phyloP scores from a whole-genome alignment of 176 grass and related monocot species.

The Eragrostis nindensis region DNA sequence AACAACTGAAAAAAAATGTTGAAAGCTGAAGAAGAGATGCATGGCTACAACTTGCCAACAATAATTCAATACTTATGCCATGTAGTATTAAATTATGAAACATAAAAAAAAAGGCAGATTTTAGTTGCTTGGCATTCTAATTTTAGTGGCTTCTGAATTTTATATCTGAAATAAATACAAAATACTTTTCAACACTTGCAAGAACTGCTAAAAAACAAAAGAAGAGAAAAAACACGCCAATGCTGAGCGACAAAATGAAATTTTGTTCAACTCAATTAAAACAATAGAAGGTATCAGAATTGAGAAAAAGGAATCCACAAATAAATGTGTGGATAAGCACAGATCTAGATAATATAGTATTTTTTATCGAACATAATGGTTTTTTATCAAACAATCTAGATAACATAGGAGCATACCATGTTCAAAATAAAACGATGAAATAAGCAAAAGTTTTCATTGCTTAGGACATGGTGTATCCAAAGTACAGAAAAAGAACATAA shows the following conservation, averaged over 20 bases:
- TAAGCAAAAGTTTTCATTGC: conserved; percentile 24
- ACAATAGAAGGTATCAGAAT: background rate
- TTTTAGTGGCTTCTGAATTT: no score
- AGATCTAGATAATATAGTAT: background rate
- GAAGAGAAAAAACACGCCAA: background rate
- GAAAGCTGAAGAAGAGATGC: background rate
- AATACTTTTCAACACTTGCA: conserved; percentile 24
- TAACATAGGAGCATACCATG: no score
- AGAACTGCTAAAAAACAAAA: conserved; percentile 4
- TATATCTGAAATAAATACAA: background rate
- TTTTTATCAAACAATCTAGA: no score
- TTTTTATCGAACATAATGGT: no score
- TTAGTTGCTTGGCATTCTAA: conserved; percentile 1
- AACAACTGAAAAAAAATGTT: background rate
- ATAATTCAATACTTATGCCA: conserved; percentile 22
- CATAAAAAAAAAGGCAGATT: conserved; percentile 32
- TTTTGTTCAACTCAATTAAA: background rate
- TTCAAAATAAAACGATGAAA: background rate
- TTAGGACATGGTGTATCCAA: conserved; percentile 28
- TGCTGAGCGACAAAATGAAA: background rate
- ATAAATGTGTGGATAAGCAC: background rate
- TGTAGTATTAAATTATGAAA: conserved; percentile 15
- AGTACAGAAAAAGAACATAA: background rate
- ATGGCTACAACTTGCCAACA: no score
- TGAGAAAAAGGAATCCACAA: background rate